Base-by-base conservation (phyloP, 371 early-diverging fungal genomes). In the Rhizopus sp. region DNA sequence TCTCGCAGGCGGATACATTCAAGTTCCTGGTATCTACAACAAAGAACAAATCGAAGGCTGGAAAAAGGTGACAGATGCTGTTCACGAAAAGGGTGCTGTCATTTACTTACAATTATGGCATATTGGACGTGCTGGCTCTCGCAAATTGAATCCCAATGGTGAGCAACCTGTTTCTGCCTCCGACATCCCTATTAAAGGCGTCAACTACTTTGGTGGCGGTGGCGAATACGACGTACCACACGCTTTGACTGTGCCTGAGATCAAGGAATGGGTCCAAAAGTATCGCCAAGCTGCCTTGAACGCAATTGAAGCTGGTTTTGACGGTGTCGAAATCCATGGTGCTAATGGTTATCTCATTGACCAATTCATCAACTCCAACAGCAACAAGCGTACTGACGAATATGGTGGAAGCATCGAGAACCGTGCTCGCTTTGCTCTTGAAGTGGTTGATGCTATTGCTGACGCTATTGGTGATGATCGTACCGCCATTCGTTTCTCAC, bases 271-370 rank as follows among this genome's bases (percentile, higher is more conserved):
- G 1, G 58, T 81, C 7, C 31, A 59, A 9, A 60, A 62, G 3
- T 85, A 73, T 60, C 66, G 42, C 12, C 55, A 60, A 10, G 78
- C 85, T 13, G 77, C 77, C 15, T 17, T 61, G 47, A 57, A 69
- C 16, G 62, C 78, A 37, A 57, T 68, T 17, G 41, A 59, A 47
- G 78, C 78, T n/a, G 87, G 80, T 0, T 88, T 89, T 61, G 85
- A 89, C 53, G 83, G 75, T 17, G 66, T 89, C 15, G 83, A 88
- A 55, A 66, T 89, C 39, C 90, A 89, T 63, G 75, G 65, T 32
- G 87, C 85, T 0, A 77, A 85, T 38, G 85, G 87, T 1, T 88
- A 84, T 65, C 72, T 89, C 37, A 37, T 84, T 50, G 70, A 80
- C 50, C 80, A 83, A 48, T 88, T 89, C 35, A 45, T 63, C 10